phyloP scores from a whole-genome alignment of 352 stramenopile genomes.

The Phytopythium ostracodes region DNA sequence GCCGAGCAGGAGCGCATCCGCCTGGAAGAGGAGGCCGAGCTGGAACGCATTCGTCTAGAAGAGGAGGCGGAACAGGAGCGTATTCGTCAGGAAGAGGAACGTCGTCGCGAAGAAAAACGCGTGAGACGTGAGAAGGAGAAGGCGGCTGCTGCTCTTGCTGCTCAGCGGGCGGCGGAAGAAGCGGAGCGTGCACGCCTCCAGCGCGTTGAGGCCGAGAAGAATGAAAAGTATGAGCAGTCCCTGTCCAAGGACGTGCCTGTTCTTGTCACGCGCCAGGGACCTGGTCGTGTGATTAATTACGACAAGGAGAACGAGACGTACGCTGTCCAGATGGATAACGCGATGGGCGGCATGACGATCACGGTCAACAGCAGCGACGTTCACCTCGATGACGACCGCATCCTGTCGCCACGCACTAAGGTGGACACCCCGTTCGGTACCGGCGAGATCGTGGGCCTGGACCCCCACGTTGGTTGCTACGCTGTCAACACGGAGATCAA shows the following conservation, averaged over 20 bases:
- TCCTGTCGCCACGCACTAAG: conserved; percentile 77
- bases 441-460: conserved; percentile 76
- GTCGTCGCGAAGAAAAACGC: conserved; percentile 15
- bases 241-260: conserved; percentile 86
- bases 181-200: conserved; percentile 45
- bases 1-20: conserved; percentile 17
- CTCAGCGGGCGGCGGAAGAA: conserved; percentile 33
- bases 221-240: conserved; percentile 83
- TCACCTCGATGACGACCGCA: conserved; percentile 81
- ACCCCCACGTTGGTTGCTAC: conserved; percentile 87
- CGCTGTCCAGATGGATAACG: conserved; percentile 58
- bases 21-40: conserved; percentile 24
- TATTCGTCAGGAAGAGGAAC: conserved; percentile 14
- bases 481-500: conserved; percentile 83
- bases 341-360: conserved; percentile 66
- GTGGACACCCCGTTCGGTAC: conserved; percentile 84
- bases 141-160: conserved; percentile 36
- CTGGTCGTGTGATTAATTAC: conserved; percentile 71
- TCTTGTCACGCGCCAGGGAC: conserved; percentile 65
- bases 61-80: conserved; percentile 24
- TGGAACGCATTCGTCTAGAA: conserved; percentile 17
- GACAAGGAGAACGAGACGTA: conserved; percentile 80
- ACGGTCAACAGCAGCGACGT: conserved; percentile 66
- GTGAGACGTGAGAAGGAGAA: conserved; percentile 37
- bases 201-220: conserved; percentile 60